Evolutionary conservation across 257 asterid species (phyloP).

Genomic region (Vinca minor): DNA sequence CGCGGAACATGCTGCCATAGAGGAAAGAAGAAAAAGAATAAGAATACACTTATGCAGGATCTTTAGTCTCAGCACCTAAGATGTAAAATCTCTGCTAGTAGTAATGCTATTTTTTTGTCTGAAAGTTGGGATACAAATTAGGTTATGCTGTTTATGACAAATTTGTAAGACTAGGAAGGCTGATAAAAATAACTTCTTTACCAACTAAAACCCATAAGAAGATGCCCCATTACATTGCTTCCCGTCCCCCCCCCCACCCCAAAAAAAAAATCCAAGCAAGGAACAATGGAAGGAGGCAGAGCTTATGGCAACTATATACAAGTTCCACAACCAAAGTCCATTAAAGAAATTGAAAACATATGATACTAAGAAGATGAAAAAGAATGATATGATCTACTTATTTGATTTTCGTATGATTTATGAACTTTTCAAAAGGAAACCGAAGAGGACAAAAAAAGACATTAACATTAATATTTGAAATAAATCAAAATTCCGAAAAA

Average conservation of each 20-base stretch:
- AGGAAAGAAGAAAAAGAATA: neutral
- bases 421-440: neutral
- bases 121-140: too few species aligned
- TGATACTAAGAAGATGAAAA: neutral
- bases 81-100: neutral
- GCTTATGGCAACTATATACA: neutral
- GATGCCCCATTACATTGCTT: neutral
- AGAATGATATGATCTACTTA: neutral
- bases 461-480: neutral
- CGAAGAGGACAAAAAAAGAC: neutral
- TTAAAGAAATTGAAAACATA: neutral
- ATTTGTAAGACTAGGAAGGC: neutral
- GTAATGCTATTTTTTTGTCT: too few species aligned
- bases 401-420: too few species aligned
- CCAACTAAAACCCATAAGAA: neutral
- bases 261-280: neutral
- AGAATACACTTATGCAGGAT: neutral
- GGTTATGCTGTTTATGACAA: neutral
- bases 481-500: neutral
- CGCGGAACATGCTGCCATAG: slow-evolving; percentile 50
- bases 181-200: neutral
- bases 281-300: neutral
- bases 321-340: neutral
- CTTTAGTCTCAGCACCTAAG: neutral
- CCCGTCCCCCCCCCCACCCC: neutral